Percentiles rank a stretch among this genome's conserved stretches.
These are phyloP conservation scores for Hyphopichia wangnamkhiaoensis DNA, from an alignment of 1,139 yeast genomes.

Conservation along the genomic window DNA sequence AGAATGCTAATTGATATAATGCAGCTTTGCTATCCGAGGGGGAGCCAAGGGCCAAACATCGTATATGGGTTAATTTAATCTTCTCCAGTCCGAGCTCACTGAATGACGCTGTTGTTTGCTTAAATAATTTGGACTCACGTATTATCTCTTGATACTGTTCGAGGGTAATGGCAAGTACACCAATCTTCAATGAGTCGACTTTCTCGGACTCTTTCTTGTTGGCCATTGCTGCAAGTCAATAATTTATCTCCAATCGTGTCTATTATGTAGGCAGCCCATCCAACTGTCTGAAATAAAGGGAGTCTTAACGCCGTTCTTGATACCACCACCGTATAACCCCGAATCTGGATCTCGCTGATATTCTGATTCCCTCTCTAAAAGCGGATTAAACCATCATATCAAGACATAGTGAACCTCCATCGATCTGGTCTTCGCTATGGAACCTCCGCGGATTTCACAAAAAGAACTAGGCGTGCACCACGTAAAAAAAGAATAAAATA, in stretches of 20 bases:
- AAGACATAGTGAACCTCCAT: no score
- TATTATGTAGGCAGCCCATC: no score
- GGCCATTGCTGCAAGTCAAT: conserved; percentile 2
- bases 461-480: no score
- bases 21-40: conserved; percentile 61
- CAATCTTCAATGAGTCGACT: not conserved
- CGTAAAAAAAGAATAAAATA: no score
- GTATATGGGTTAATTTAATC: conserved; percentile 27
- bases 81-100: not conserved
- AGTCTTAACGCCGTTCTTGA: conserved; percentile 2
- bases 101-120: conserved; percentile 1
- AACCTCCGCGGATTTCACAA: no score
- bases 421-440: no score
- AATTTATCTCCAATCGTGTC: not conserved
- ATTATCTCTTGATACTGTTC: conserved; percentile 3
- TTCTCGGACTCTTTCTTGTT: not conserved
- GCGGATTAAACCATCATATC: no score
- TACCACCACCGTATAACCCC: no score
- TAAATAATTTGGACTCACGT: conserved; percentile 1
- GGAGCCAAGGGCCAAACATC: conserved; percentile 76
- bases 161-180: conserved; percentile 3
- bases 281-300: no score
- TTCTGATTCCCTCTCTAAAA: no score
- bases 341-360: no score
- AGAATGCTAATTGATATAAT: conserved; percentile 62